Evolutionary conservation across 306 rosid genomes (phyloP).

Genomic region (Cicer judaicum): DNA sequence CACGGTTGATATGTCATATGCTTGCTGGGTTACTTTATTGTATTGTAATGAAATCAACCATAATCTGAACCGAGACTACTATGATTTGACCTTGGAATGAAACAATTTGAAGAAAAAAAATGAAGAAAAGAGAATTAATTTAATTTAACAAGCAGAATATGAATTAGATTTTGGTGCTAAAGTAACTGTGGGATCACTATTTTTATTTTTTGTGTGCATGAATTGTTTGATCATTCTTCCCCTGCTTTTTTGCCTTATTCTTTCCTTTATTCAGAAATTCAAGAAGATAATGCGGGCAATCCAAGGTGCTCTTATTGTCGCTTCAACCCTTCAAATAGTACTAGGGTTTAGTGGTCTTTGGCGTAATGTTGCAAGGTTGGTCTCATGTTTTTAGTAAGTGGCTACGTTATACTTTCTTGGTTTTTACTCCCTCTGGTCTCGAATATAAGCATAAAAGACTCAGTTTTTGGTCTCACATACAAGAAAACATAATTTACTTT

Average conservation of each 20-base stretch:
- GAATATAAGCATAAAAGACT: no score
- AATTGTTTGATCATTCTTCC: slow-evolving; percentile 41
- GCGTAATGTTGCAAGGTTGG: slow-evolving; percentile 98
- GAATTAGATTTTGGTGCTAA: slow-evolving; percentile 33
- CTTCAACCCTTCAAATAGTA: slow-evolving; percentile 98
- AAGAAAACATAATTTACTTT: no score
- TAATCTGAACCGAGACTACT: slow-evolving; percentile 12
- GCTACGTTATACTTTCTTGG: slow-evolving; percentile 19
- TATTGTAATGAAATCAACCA: slow-evolving; percentile 16
- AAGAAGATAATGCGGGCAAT: slow-evolving; percentile 93
- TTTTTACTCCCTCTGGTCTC: background rate
- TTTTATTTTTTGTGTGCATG: slow-evolving; percentile 16
- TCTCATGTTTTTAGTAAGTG: slow-evolving; percentile 42
- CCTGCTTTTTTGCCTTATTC: slow-evolving; percentile 37
- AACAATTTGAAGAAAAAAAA: no score
- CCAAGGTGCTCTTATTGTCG: slow-evolving; percentile 94
- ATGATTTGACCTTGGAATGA: background rate
- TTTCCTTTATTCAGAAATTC: slow-evolving; percentile 66
- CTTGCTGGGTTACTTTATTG: slow-evolving; percentile 28
- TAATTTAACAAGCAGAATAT: slow-evolving; percentile 24
- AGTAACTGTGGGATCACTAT: slow-evolving; percentile 21
- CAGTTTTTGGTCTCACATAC: no score
- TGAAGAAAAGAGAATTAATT: background rate
- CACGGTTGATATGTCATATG: slow-evolving; percentile 35
- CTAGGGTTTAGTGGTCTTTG: slow-evolving; percentile 99